These are phyloP conservation scores for Leersia perrieri DNA, from an alignment of 176 grass and related monocot species.

Conservation along the genomic window DNA sequence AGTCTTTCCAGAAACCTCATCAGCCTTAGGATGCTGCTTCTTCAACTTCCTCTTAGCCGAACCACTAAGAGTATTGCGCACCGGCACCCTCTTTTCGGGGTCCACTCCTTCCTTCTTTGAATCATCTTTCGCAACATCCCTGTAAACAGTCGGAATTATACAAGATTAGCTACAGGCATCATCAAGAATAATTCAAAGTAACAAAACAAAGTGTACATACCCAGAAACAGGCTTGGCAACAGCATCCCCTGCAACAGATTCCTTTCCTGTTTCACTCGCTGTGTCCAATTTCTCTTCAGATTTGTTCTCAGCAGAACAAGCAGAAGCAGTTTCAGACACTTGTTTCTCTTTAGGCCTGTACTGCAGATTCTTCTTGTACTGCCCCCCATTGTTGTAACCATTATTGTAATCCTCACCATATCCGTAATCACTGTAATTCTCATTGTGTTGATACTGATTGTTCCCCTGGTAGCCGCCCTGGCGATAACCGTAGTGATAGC, in stretches of 20 bases:
- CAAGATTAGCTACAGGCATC: not conserved
- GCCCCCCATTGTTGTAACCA: not conserved
- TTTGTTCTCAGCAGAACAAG: slow-evolving; percentile 7
- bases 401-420: not conserved
- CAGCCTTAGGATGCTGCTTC: not conserved
- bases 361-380: not conserved
- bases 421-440: no score
- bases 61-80: not conserved
- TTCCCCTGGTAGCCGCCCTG: not conserved
- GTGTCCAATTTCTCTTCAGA: slow-evolving; percentile 1
- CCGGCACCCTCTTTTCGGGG: not conserved
- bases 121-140: not conserved
- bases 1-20: not conserved
- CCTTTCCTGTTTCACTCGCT: not conserved
- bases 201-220: not conserved
- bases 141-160: not conserved
- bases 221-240: not conserved
- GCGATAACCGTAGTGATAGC: not conserved
- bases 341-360: slow-evolving; percentile 15
- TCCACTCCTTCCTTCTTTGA: not conserved
- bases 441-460: not conserved
- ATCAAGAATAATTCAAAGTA: not conserved
- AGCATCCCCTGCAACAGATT: not conserved
- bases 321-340: slow-evolving; percentile 21
- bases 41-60: slow-evolving; percentile 38